Evolutionary conservation across 768 basidiomycete genomes (phyloP), one percentile per base, ranked within the genome.

Genomic region (Lentinula detonsa): DNA sequence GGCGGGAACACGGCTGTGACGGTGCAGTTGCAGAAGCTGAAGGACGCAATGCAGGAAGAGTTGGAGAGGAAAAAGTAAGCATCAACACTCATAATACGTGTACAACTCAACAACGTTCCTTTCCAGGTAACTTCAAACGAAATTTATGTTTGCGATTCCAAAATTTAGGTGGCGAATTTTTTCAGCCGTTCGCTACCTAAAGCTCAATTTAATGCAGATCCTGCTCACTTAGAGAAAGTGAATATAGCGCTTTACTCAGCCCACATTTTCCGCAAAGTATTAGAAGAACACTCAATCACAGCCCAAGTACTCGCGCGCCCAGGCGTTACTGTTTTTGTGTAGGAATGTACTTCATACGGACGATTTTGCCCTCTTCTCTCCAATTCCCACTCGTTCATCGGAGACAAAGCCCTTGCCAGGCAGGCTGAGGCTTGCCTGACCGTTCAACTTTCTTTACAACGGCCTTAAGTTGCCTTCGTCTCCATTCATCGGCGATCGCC

Each of bases 1-100:
- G 79, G 82, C 9, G 78, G 79, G 3, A 83, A 83, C 62, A 77
- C 78, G 0, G 78, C 84, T 4, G 82, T 84, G 50, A 84, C 78
- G 0, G 83, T 84, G 4, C 85, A 86, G 66, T 73, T 86, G 21
- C 78, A 82, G 67, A 86, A 86, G 68, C 70, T 86, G 54, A 74
- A 74, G 49, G 74, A 75, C 56, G 83, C 85, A 4, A 67, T 86
- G 62, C 76, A 77, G 55, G 81, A 84, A 62, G 79, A 85, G 64
- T 40, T 52, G 28, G 55, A 37, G 40, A 56, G 15, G 16, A 56
- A 28, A 5, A 56, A 33, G 55, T 56, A 16, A 21, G 53, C 15
- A n/a, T n/a, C 10, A 0, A 39, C 9, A 21, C 53, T 6, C 11
- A 1, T 35, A n/a, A 6, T 34, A n/a, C 46, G 46, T 18, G 21